Percentiles rank a stretch among this genome's conserved stretches.
These are phyloP conservation scores for Botrytis tulipae DNA, from an alignment of 2,329 filamentous ascomycete genomes.

Conservation along the genomic window DNA sequence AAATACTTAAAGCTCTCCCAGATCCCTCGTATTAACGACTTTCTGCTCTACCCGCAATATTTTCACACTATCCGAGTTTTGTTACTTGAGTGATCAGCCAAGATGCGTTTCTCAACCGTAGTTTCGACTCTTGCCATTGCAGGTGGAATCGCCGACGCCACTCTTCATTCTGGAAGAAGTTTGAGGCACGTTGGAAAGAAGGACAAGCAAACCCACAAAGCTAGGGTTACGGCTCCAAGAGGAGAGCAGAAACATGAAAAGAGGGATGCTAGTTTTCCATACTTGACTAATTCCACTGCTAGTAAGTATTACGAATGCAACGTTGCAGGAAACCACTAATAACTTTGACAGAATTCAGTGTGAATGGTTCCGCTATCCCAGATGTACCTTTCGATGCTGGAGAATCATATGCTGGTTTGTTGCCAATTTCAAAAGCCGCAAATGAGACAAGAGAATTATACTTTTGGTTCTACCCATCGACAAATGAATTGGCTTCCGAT, in stretches of 20 bases:
- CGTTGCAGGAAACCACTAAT: neutral
- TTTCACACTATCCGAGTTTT: constrained; percentile 11
- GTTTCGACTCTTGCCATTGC: constrained; percentile 20
- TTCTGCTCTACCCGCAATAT: neutral
- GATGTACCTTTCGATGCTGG: constrained; percentile 68
- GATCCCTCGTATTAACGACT: neutral
- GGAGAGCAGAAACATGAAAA: neutral
- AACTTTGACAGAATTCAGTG: constrained; percentile 8
- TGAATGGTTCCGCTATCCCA: constrained; percentile 42
- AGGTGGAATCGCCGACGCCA: constrained; percentile 18
- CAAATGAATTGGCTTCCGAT: constrained; percentile 48
- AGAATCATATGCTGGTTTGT: constrained; percentile 61
- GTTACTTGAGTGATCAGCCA: constrained; percentile 10
- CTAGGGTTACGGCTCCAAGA: neutral
- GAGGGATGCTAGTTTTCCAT: constrained; percentile 1
- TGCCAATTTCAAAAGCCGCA: constrained; percentile 53
- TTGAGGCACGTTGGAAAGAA: constrained; percentile 20
- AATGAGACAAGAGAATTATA: constrained; percentile 55
- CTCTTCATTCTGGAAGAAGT: constrained; percentile 18
- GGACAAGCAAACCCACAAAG: constrained; percentile 1
- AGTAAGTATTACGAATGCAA: constrained; percentile 5
- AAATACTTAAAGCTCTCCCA: constrained; percentile 14
- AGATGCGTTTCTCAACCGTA: constrained; percentile 22
- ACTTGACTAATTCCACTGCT: constrained; percentile 19
- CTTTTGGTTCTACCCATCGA: constrained; percentile 67